phyloP scores from a whole-genome alignment of 2,329 filamentous ascomycete genomes.

The Fusarium acutatum region DNA sequence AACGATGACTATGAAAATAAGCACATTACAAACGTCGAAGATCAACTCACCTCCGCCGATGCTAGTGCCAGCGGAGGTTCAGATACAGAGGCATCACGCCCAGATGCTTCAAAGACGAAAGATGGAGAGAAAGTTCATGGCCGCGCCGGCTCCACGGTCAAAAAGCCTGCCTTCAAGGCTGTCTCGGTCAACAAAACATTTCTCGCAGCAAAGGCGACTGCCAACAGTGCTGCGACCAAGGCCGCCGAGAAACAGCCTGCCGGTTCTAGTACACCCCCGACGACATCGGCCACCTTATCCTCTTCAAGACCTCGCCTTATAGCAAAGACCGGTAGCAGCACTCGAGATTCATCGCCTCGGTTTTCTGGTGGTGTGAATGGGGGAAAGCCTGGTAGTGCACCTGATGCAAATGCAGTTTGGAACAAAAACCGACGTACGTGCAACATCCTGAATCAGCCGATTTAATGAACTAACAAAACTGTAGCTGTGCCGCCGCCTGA shows the following conservation, averaged over 20 bases:
- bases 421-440: conserved; percentile 85
- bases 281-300: conserved; percentile 56
- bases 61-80: conserved; percentile 78
- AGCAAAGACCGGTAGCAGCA: conserved; percentile 74
- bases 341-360: conserved; percentile 61
- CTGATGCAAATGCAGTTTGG: conserved; percentile 81
- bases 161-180: conserved; percentile 84
- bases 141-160: conserved; percentile 67
- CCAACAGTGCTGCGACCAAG: conserved; percentile 57
- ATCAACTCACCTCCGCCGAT: conserved; percentile 68
- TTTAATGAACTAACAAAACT: conserved; percentile 29
- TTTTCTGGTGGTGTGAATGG: conserved; percentile 59
- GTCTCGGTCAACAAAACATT: conserved; percentile 89
- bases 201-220: conserved; percentile 72
- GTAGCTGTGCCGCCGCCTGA: conserved; percentile 71
- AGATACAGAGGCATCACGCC: conserved; percentile 76
- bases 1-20: conserved; percentile 65
- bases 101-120: conserved; percentile 62
- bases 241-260: conserved; percentile 59
- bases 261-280: conserved; percentile 57
- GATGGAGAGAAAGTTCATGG: conserved; percentile 67
- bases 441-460: background rate
- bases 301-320: conserved; percentile 75
- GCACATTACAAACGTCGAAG: conserved; percentile 65
- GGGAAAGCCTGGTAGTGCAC: conserved; percentile 66